phyloP scores from a whole-genome alignment of 768 basidiomycete species.

The Phlebiopsis flavidoalba region DNA sequence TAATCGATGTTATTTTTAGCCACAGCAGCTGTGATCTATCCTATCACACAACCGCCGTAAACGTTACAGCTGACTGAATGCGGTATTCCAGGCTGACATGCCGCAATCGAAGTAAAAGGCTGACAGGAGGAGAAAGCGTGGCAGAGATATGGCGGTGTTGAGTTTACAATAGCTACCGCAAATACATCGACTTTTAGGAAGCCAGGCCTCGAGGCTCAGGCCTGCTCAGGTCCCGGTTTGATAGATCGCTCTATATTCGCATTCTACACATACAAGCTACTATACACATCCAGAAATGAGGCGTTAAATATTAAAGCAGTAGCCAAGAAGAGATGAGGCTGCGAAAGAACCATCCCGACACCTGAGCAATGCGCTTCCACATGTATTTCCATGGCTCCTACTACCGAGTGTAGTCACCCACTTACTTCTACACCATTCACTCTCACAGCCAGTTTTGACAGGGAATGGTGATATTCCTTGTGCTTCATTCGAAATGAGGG shows the following conservation, averaged over 20 bases:
- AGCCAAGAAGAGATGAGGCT: not conserved
- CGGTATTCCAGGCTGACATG: too few species aligned
- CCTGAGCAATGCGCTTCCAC: not conserved
- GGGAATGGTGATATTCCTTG: slow-evolving; percentile 77
- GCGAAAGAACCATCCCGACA: not conserved
- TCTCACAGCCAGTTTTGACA: slow-evolving; percentile 59
- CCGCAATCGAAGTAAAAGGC: too few species aligned
- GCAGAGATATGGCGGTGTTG: too few species aligned
- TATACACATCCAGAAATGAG: not conserved
- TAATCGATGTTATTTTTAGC: too few species aligned
- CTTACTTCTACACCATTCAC: slow-evolving; percentile 60
- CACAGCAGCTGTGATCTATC: too few species aligned
- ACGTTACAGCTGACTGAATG: too few species aligned
- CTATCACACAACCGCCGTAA: too few species aligned
- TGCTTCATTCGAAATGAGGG: slow-evolving; percentile 71
- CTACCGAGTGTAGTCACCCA: slow-evolving; percentile 25
- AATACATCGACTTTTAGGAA: too few species aligned
- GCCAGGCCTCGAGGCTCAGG: too few species aligned
- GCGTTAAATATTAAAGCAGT: not conserved
- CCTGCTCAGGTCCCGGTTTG: too few species aligned
- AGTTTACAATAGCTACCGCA: too few species aligned
- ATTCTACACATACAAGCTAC: not conserved
- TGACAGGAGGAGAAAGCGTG: too few species aligned
- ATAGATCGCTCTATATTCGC: not conserved
- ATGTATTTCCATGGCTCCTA: not conserved